These are phyloP conservation scores for Entrophospora sp. DNA, from an alignment of 192 early-diverging fungal species.

Conservation along the genomic window DNA sequence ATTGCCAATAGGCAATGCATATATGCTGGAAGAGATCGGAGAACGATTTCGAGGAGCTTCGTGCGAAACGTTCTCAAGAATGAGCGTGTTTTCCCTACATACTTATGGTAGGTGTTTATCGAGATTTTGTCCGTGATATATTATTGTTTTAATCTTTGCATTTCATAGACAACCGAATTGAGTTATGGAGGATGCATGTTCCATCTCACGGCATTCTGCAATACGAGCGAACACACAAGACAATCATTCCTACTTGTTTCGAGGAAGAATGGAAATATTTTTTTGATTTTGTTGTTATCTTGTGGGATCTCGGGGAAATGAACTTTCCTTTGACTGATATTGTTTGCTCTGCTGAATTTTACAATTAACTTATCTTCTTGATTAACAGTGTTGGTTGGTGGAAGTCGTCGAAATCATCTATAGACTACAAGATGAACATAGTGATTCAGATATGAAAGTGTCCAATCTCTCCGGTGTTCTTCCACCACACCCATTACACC, in stretches of 20 bases:
- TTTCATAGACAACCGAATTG: constrained; percentile 13
- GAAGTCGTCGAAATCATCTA: background rate
- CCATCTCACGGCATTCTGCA: constrained; percentile 2
- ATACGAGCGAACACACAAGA: constrained; percentile 14
- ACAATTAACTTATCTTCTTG: constrained; percentile 11
- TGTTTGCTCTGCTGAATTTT: background rate
- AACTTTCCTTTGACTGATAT: background rate
- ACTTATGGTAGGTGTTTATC: constrained; percentile 8
- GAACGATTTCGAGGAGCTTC: constrained; percentile 15
- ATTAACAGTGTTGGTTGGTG: constrained; percentile 1
- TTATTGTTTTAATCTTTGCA: constrained; percentile 1
- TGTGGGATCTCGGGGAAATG: constrained; percentile 16
- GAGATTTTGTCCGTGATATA: background rate
- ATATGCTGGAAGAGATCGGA: constrained; percentile 16
- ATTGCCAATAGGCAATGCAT: constrained; percentile 3
- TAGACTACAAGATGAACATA: constrained; percentile 11
- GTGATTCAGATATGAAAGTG: background rate
- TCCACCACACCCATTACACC: constrained; percentile 9
- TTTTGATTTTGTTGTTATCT: constrained; percentile 13
- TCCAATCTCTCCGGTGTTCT: constrained; percentile 8
- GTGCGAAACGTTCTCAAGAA: background rate
- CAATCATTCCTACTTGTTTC: constrained; percentile 6
- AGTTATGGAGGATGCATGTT: constrained; percentile 14
- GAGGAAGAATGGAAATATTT: constrained; percentile 2
- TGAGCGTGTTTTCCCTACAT: constrained; percentile 9